Evolutionary conservation across 768 basidiomycete species (phyloP).

Genomic region (Auriscalpium orientale): DNA sequence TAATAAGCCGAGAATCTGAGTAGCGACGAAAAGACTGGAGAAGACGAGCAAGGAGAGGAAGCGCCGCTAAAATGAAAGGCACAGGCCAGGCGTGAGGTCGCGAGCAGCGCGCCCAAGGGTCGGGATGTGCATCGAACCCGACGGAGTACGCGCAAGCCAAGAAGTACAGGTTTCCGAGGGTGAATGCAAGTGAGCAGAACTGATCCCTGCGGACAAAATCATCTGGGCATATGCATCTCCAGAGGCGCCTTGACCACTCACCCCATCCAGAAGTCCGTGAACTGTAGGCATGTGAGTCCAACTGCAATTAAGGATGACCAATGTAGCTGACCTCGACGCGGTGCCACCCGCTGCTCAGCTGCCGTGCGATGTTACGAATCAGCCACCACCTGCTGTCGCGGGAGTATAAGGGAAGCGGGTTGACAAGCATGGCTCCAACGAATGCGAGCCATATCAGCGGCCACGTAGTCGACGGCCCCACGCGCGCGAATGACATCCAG

Average conservation of each 20-base stretch:
- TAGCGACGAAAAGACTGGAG: conserved; percentile 87
- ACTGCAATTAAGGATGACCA: background rate
- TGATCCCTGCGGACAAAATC: conserved; percentile 49
- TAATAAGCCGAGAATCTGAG: conserved; percentile 59
- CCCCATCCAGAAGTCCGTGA: conserved; percentile 89
- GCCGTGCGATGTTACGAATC: conserved; percentile 49
- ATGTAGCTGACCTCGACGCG: conserved; percentile 59
- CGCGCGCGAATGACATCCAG: conserved; percentile 71
- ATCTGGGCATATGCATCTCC: background rate
- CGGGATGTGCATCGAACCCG: conserved; percentile 34
- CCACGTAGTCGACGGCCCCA: conserved; percentile 70
- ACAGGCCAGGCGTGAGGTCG: conserved; percentile 48
- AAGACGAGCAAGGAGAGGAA: conserved; percentile 73
- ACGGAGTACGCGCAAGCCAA: conserved; percentile 66
- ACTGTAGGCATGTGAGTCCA: conserved; percentile 31
- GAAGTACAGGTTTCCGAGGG: conserved; percentile 65
- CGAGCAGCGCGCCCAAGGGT: conserved; percentile 42
- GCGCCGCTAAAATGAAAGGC: conserved; percentile 46
- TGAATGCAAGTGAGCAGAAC: conserved; percentile 72
- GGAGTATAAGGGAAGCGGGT: conserved; percentile 67
- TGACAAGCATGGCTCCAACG: conserved; percentile 48
- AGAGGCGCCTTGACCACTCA: conserved; percentile 24
- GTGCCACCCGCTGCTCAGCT: conserved; percentile 61
- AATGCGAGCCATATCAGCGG: conserved; percentile 77
- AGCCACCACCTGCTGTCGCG: conserved; percentile 77